Conservation (phyloP, 495 filamentous ascomycete species). For the Entonaema liquescens region DNA sequence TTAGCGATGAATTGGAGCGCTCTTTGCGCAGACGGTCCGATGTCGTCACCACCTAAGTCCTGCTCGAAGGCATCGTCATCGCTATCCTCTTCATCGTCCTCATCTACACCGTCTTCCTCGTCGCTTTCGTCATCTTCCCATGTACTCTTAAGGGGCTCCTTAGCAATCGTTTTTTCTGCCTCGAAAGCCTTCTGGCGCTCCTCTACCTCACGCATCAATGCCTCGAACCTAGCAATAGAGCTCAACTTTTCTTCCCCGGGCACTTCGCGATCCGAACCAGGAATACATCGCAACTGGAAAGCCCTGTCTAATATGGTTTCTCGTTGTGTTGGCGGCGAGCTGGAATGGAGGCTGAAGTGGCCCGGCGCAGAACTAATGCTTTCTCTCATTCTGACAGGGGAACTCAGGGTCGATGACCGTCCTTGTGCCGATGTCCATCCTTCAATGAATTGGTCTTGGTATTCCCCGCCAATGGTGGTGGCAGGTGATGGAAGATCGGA, state of each 20-base stretch:
- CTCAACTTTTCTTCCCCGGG: conserved; percentile 64
- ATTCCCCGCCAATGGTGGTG: conserved; percentile 59
- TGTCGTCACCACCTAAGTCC: conserved; percentile 47
- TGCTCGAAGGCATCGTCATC: conserved; percentile 50
- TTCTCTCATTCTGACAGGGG: conserved; percentile 53
- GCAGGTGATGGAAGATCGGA: conserved; percentile 62
- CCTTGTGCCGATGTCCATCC: conserved; percentile 66
- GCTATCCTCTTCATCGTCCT: conserved; percentile 53
- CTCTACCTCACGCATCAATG: conserved; percentile 64
- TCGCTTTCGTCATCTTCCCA: conserved; percentile 54
- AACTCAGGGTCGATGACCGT: conserved; percentile 61
- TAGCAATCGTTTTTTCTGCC: conserved; percentile 37
- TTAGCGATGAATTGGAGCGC: conserved; percentile 62
- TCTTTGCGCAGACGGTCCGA: conserved; percentile 50
- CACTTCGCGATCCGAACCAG: conserved; percentile 55
- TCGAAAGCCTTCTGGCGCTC: conserved; percentile 52
- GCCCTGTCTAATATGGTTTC: conserved; percentile 69
- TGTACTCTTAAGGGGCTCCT: conserved; percentile 52
- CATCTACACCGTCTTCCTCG: conserved; percentile 46
- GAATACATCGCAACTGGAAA: conserved; percentile 64
- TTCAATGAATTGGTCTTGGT: conserved; percentile 64
- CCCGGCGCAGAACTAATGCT: conserved; percentile 54
- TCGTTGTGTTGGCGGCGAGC: conserved; percentile 55
- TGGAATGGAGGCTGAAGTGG: conserved; percentile 46
- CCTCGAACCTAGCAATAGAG: conserved; percentile 66